Evolutionary conservation across 2,329 filamentous ascomycete species (phyloP).

Genomic region (Colletotrichum sp.): DNA sequence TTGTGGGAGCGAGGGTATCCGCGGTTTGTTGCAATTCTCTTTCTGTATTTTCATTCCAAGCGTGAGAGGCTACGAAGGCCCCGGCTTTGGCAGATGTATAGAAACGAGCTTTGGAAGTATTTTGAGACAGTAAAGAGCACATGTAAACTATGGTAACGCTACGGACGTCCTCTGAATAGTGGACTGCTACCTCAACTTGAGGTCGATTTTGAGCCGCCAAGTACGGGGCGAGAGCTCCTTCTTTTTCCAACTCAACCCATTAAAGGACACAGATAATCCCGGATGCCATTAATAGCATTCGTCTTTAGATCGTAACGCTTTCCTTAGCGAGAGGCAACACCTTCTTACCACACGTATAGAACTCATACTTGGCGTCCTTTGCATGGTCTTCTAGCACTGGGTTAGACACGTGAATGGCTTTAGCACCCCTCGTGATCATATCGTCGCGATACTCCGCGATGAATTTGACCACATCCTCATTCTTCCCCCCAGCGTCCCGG

Average conservation of each 20-base stretch:
- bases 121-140: background rate
- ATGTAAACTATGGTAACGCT: background rate
- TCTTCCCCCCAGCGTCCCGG: background rate
- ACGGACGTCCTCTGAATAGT: background rate
- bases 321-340: background rate
- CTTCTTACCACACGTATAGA: background rate
- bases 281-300: background rate
- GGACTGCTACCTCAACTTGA: background rate
- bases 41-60: background rate
- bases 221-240: accelerated
- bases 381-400: background rate
- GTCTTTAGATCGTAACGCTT: background rate
- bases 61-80: background rate
- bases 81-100: background rate
- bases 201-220: background rate
- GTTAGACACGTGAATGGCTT: background rate
- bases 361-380: background rate
- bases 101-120: background rate
- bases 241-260: background rate
- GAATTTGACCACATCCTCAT: background rate
- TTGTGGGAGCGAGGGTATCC: background rate
- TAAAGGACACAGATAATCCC: accelerated
- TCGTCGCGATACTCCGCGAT: background rate
- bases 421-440: background rate
- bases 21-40: background rate